phyloP scores from a whole-genome alignment of 495 filamentous ascomycete genomes.

The Penicillium soppii region DNA sequence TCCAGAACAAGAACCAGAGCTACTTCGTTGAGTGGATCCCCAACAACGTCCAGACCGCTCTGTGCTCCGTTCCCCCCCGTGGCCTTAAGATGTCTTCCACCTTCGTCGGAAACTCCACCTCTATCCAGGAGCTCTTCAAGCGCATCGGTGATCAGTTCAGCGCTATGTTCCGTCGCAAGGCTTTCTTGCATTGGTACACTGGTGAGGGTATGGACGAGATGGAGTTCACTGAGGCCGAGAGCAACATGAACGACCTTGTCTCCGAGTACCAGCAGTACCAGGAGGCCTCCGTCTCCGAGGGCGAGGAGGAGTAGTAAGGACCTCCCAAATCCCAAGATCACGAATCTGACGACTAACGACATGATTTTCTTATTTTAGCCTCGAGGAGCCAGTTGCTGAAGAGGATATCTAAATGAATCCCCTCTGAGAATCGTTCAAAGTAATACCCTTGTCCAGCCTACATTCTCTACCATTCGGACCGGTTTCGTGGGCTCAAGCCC shows the following conservation, averaged over 20 bases:
- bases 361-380: constrained; percentile 7
- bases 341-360: constrained; percentile 11
- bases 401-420: constrained; percentile 40
- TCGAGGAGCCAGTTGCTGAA: constrained; percentile 44
- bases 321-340: neutral
- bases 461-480: constrained; percentile 33
- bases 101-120: constrained; percentile 99
- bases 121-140: constrained; percentile 99
- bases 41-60: constrained; percentile 99
- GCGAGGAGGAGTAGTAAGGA: constrained; percentile 66
- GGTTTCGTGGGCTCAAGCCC: constrained; percentile 27
- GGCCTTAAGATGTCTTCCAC: constrained; percentile 99
- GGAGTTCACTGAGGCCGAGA: constrained; percentile 99
- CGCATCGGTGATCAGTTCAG: constrained; percentile 99
- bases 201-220: constrained; percentile 99
- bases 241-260: constrained; percentile 99
- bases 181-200: constrained; percentile 99
- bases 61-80: constrained; percentile 98
- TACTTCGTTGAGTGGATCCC: constrained; percentile 99
- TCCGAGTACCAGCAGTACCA: constrained; percentile 99
- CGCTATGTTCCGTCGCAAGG: constrained; percentile 99
- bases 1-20: constrained; percentile 99
- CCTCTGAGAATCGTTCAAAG: constrained; percentile 37
- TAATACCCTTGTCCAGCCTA: constrained; percentile 48
- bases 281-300: constrained; percentile 84